These are phyloP conservation scores for Fraxinus quadrangulata DNA, from an alignment of 257 asterid genomes.

Conservation along the genomic window DNA sequence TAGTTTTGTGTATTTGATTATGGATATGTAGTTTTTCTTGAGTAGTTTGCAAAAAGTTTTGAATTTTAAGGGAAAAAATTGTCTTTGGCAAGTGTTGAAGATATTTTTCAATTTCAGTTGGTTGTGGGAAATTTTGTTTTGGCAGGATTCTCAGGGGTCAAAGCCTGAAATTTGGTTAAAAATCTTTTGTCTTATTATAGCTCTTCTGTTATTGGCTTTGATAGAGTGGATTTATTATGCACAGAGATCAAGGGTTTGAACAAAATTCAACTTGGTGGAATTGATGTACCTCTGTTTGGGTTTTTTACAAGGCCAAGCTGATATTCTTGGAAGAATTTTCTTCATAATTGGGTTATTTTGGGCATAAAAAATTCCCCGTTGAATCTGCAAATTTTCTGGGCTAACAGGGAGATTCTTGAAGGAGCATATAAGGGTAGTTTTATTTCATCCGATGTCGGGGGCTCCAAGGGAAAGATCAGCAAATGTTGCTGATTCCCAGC, in stretches of 20 bases:
- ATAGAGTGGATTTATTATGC: not conserved
- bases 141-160: not conserved
- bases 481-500: conserved; percentile 36
- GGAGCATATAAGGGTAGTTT: conserved; percentile 1
- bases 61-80: not conserved
- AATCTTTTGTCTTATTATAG: not conserved
- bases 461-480: conserved; percentile 37
- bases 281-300: not conserved
- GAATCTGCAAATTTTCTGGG: conserved; percentile 14
- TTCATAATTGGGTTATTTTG: conserved; percentile 17
- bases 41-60: not conserved
- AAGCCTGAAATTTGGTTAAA: not conserved
- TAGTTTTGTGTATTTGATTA: conserved; percentile 14
- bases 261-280: not conserved
- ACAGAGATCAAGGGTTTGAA: not conserved
- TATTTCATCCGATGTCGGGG: conserved; percentile 32
- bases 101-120: conserved; percentile 19
- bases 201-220: not conserved
- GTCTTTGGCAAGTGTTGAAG: conserved; percentile 6
- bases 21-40: conserved; percentile 6
- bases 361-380: not conserved
- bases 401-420: conserved; percentile 9
- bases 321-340: conserved; percentile 6
- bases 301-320: not conserved
- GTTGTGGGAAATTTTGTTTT: conserved; percentile 8